phyloP scores from a whole-genome alignment of 805 yeast genomes.

The Candida gorgasii region DNA sequence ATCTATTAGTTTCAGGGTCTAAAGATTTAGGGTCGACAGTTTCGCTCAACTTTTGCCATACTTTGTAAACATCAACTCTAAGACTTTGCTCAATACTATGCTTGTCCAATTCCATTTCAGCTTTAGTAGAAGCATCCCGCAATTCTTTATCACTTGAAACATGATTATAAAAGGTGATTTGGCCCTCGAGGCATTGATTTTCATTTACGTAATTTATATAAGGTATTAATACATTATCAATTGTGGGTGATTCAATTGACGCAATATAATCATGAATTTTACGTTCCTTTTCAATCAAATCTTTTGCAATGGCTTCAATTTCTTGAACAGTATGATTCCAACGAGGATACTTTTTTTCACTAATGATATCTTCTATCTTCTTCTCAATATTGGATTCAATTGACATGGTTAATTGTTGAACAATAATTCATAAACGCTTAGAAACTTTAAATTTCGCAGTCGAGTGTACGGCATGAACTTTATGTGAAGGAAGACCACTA shows the following conservation, averaged over 20 bases:
- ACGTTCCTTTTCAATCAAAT: constrained; percentile 44
- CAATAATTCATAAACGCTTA: not conserved
- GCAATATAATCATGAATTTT: constrained; percentile 57
- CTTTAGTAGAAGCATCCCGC: constrained; percentile 68
- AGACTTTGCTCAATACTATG: constrained; percentile 62
- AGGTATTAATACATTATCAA: constrained; percentile 58
- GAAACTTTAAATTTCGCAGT: not conserved
- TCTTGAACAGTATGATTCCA: constrained; percentile 64
- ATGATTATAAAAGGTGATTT: constrained; percentile 67
- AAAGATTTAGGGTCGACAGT: constrained; percentile 27
- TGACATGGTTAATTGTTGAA: constrained; percentile 1
- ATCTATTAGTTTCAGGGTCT: constrained; percentile 57
- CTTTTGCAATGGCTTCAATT: constrained; percentile 44
- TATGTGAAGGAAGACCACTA: too few relatives aligned
- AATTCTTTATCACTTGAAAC: constrained; percentile 65
- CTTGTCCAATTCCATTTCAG: constrained; percentile 58
- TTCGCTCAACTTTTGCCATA: constrained; percentile 54
- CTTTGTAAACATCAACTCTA: constrained; percentile 55
- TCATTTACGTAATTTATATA: constrained; percentile 53
- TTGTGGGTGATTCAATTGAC: constrained; percentile 45
- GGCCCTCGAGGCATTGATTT: constrained; percentile 46
- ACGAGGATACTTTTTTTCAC: constrained; percentile 29
- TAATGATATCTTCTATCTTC: not conserved
- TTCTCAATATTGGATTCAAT: not conserved
- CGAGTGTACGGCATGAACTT: not conserved